phyloP scores from a whole-genome alignment of 1,139 yeast genomes.

The Kodamaea anthophila region DNA sequence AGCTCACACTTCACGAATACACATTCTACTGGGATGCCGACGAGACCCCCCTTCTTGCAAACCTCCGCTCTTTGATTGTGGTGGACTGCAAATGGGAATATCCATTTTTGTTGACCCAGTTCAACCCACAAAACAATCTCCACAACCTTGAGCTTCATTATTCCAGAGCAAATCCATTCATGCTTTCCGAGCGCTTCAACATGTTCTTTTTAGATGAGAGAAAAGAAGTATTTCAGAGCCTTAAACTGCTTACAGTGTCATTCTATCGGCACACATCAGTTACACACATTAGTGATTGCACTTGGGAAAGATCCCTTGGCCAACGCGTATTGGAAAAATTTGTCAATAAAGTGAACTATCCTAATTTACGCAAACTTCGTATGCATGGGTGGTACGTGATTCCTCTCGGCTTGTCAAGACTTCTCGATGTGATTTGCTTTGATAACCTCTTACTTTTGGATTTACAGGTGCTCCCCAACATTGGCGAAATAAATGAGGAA shows the following conservation, averaged over 20 bases:
- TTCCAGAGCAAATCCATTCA: constrained; percentile 25
- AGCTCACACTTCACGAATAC: constrained; percentile 23
- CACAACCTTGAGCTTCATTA: constrained; percentile 21
- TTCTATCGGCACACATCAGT: constrained; percentile 6
- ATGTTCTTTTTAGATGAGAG: constrained; percentile 21
- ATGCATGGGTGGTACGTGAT: constrained; percentile 23
- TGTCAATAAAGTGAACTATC: constrained; percentile 13
- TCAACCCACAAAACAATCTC: constrained; percentile 23
- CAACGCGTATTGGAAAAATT: constrained; percentile 14
- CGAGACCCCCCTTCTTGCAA: constrained; percentile 9
- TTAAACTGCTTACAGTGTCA: constrained; percentile 17
- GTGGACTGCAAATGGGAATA: constrained; percentile 41
- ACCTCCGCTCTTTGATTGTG: constrained; percentile 14
- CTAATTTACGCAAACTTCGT: constrained; percentile 15
- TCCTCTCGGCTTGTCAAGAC: constrained; percentile 5
- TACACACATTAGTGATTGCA: constrained; percentile 4
- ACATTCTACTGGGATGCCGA: constrained; percentile 28
- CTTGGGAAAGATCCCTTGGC: constrained; percentile 7
- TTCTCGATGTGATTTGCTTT: constrained; percentile 4
- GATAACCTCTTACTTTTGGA: constrained; percentile 9
- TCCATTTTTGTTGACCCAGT: constrained; percentile 32
- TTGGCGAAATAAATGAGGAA: too few relatives aligned
- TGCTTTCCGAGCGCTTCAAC: constrained; percentile 33
- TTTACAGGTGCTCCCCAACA: too few relatives aligned
- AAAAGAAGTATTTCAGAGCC: constrained; percentile 16